Evolutionary conservation across 805 yeast genomes (phyloP).

Genomic region (Babjeviella inositovora): DNA sequence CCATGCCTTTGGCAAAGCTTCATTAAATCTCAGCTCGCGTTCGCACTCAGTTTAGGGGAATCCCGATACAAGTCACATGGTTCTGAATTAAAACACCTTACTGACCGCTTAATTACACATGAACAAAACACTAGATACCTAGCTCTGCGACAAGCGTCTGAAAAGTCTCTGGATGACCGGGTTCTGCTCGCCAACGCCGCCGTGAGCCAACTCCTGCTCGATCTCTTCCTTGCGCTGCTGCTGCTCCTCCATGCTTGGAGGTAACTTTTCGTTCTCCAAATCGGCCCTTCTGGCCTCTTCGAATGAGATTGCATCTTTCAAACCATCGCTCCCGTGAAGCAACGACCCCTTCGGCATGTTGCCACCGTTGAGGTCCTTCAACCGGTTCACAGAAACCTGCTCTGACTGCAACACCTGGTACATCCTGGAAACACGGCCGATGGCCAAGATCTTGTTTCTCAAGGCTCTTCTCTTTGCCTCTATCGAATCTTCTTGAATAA

Average conservation of each 20-base stretch:
- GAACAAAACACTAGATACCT: too few species aligned
- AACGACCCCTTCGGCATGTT: constrained; percentile 74
- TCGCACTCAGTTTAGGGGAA: too few species aligned
- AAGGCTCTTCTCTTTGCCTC: constrained; percentile 33
- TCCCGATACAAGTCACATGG: too few species aligned
- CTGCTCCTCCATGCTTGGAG: constrained; percentile 58
- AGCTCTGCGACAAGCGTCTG: constrained; percentile 12
- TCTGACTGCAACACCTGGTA: constrained; percentile 79
- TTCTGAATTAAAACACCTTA: too few species aligned
- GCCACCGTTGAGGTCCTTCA: constrained; percentile 64
- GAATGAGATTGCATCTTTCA: constrained; percentile 57
- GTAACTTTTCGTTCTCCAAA: constrained; percentile 71
- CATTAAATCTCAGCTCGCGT: too few species aligned
- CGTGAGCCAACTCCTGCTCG: constrained; percentile 20
- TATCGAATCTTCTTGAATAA: constrained; percentile 6
- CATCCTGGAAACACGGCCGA: constrained; percentile 92
- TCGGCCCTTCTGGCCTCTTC: constrained; percentile 78
- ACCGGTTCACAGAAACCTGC: constrained; percentile 68
- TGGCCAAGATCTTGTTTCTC: constrained; percentile 82
- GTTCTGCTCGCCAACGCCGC: constrained; percentile 12
- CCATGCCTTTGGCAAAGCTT: too few species aligned
- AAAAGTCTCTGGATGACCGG: constrained; percentile 22
- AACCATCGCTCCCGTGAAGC: constrained; percentile 69
- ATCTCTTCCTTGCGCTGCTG: constrained; percentile 25
- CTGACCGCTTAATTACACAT: too few species aligned